Base-by-base conservation (phyloP, 1,139 yeast species). In the Kurtzmaniella natalensis region DNA sequence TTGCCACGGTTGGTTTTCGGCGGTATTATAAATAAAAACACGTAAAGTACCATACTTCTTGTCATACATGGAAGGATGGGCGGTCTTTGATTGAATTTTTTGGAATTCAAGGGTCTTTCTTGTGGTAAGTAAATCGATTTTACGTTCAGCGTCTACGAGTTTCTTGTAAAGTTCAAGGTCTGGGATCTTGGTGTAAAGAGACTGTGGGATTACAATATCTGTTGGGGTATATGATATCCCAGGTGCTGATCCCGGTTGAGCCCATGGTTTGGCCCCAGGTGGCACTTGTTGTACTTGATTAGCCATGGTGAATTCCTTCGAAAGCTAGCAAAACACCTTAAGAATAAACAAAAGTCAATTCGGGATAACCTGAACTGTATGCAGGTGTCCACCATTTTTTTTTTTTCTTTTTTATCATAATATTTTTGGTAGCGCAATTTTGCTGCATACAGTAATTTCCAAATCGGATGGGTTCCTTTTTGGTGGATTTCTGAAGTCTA, bases 1-100 rank as follows among this genome's bases (percentile, higher is more conserved):
- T 53, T 89, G 97, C 98, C 98, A 92, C 30, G 94, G 87, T 60
- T 92, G 97, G 55, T 86, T 85, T 42, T 80, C 84, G 28, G 83
- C 70, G 2, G 87, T 81, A 54, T 86, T 88, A 48, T 92, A 87
- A 21, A 94, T 67, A 53, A 82, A 92, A 17, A 92, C 75, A 39
- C 98, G 75, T 50, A 92, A 68, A 3, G 69, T 59, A 20, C 81
- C 75, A 41, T 76, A 65, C 52, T 73, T 66, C 48, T 70, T 62
- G 44, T 72, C 64, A 40, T 62, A 61, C 36, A 57, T 57, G 35
- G 61, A 55, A 3, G 74, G 73, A 34, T 68, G 70, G 31, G 69
- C 51, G 3, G 74, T 60, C 41, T 70, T 71, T 31, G 68, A 70
- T 37, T 69, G 71, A 33, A 79, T 70, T 37, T 92, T 95, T 54